A percentile compares a stretch with the other conserved stretches of the same genome.
These are phyloP conservation scores for Eucalyptus grandis DNA, from an alignment of 345 rosid genomes.

Conservation along the genomic window DNA sequence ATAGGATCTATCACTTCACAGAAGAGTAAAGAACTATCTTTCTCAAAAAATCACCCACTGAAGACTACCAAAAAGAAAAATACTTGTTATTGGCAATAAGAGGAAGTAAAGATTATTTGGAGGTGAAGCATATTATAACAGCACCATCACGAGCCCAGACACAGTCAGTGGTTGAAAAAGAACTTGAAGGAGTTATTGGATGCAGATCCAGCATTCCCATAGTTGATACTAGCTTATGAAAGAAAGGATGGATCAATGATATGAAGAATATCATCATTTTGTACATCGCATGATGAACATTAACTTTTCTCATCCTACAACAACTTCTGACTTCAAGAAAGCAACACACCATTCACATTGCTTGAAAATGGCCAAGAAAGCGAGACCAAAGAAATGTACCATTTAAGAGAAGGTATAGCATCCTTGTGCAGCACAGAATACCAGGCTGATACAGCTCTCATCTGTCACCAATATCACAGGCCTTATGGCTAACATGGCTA, in stretches of 20 bases:
- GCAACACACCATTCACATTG: constrained; percentile 17
- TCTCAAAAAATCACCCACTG: background rate
- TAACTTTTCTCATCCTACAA: background rate
- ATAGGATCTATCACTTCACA: background rate
- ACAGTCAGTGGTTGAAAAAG: background rate
- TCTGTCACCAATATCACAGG: constrained; percentile 1
- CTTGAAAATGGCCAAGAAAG: constrained; percentile 1
- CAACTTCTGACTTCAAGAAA: background rate
- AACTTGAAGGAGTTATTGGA: background rate
- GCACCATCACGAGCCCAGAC: constrained; percentile 66
- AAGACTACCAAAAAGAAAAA: background rate
- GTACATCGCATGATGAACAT: background rate
- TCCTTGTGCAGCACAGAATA: constrained; percentile 4
- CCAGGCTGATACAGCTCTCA: constrained; percentile 42
- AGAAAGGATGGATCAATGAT: background rate
- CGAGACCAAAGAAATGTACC: constrained; percentile 41
- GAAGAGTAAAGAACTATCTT: background rate
- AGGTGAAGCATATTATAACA: constrained; percentile 68
- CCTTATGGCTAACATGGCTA: too few relatives aligned
- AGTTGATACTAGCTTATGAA: constrained; percentile 20
- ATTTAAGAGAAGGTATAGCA: constrained; percentile 41
- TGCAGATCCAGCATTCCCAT: constrained; percentile 7
- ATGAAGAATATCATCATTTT: background rate
- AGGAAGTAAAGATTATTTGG: constrained; percentile 16
- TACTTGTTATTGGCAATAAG: background rate